Percentiles rank a stretch among this genome's conserved stretches.
Evolutionary conservation across 2,329 filamentous ascomycete genomes (phyloP).

Genomic region (Cercospora sojina): DNA sequence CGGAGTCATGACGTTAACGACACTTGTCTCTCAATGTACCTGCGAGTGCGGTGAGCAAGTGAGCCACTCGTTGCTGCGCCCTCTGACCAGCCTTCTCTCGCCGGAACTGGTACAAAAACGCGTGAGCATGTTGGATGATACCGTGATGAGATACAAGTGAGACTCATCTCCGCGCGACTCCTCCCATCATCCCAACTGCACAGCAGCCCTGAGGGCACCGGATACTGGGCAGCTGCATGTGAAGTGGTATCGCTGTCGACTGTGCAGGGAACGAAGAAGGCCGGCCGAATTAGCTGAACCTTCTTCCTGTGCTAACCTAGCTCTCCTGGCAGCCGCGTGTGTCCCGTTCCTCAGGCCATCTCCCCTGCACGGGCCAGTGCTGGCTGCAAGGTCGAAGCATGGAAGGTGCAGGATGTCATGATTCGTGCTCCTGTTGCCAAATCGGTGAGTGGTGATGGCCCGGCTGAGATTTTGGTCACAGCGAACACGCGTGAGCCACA

Average conservation of each 20-base stretch:
- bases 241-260: not conserved
- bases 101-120: not conserved
- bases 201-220: not conserved
- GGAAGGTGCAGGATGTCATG: not conserved
- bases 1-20: not conserved
- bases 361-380: not conserved
- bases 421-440: not conserved
- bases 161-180: not conserved
- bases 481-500: not conserved
- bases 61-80: not conserved
- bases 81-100: not conserved
- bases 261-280: not conserved
- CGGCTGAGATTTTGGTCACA: not conserved
- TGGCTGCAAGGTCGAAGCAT: not conserved
- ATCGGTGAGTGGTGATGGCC: not conserved
- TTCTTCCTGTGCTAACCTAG: not conserved
- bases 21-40: conserved; percentile 1
- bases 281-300: not conserved
- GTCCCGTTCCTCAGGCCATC: not conserved
- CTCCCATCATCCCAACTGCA: not conserved
- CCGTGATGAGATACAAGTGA: not conserved
- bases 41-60: not conserved
- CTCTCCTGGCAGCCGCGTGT: not conserved
- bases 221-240: not conserved
- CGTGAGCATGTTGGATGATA: not conserved